Conservation (phyloP, 2,329 filamentous ascomycete species). For the Xylariales sp. region DNA sequence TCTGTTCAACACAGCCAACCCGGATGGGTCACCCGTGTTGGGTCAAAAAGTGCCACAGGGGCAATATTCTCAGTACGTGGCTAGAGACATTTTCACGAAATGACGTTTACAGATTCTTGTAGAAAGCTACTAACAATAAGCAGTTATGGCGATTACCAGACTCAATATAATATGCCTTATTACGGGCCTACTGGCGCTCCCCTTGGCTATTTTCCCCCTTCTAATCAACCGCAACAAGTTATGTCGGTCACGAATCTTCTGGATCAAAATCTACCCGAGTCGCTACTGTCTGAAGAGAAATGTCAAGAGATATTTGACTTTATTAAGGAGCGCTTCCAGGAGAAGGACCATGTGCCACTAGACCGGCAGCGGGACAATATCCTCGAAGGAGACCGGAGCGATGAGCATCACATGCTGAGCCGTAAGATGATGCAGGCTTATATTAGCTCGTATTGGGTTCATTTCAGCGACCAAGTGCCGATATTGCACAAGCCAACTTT, state of each 20-base stretch:
- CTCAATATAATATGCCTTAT: conserved; percentile 45
- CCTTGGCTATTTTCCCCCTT: conserved; percentile 54
- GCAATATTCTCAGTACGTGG: conserved; percentile 44
- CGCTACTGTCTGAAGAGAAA: conserved; percentile 81
- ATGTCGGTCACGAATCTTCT: conserved; percentile 88
- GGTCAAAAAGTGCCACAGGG: conserved; percentile 44
- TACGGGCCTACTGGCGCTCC: conserved; percentile 42
- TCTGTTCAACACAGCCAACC: conserved; percentile 68
- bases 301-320: conserved; percentile 78
- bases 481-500: conserved; percentile 95
- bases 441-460: conserved; percentile 87
- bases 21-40: conserved; percentile 47
- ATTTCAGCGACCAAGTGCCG: conserved; percentile 91
- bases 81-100: neutral
- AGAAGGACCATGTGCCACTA: conserved; percentile 69
- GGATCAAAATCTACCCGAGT: conserved; percentile 75
- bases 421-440: conserved; percentile 95
- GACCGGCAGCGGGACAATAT: conserved; percentile 73
- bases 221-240: conserved; percentile 62
- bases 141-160: conserved; percentile 51
- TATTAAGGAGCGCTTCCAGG: conserved; percentile 77
- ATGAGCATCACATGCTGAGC: conserved; percentile 66
- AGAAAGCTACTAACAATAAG: conserved; percentile 16
- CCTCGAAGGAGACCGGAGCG: conserved; percentile 70
- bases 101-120: too few species aligned